Conservation (phyloP, 176 grass and related monocot genomes). For the Alopecurus myosuroides region DNA sequence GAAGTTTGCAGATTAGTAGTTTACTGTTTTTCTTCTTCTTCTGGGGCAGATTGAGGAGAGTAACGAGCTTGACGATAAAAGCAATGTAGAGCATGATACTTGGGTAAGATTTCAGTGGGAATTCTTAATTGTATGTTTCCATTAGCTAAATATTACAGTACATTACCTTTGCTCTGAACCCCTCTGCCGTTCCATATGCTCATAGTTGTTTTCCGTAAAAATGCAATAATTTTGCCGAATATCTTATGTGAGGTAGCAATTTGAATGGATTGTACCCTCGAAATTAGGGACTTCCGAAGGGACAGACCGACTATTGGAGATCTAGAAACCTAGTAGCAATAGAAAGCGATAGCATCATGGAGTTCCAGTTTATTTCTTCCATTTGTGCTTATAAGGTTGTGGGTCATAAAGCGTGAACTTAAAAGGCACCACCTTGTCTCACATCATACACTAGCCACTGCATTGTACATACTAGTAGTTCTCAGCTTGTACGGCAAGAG, state of each 20-base stretch:
- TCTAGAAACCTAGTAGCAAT: neutral
- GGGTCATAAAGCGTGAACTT: neutral
- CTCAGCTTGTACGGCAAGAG: neutral
- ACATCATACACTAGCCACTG: neutral
- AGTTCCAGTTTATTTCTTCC: neutral
- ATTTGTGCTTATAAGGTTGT: neutral
- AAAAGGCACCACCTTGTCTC: neutral
- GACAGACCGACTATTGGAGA: neutral
- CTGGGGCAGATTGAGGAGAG: conserved; percentile 25
- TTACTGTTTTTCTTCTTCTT: neutral
- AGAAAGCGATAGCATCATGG: neutral
- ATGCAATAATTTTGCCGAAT: neutral
- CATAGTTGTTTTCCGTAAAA: neutral
- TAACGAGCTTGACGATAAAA: neutral
- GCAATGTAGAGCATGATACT: conserved; percentile 30
- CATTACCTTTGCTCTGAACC: neutral
- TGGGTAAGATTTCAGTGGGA: conserved; percentile 46
- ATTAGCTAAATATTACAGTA: neutral
- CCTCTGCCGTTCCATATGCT: neutral
- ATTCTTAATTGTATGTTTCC: neutral
- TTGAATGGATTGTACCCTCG: neutral
- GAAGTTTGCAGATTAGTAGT: neutral
- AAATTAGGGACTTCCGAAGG: neutral
- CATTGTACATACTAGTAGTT: neutral
- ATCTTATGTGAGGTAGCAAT: neutral